Conservation (phyloP, 2,329 filamentous ascomycete species). For the Daldinia eschscholtzii region DNA sequence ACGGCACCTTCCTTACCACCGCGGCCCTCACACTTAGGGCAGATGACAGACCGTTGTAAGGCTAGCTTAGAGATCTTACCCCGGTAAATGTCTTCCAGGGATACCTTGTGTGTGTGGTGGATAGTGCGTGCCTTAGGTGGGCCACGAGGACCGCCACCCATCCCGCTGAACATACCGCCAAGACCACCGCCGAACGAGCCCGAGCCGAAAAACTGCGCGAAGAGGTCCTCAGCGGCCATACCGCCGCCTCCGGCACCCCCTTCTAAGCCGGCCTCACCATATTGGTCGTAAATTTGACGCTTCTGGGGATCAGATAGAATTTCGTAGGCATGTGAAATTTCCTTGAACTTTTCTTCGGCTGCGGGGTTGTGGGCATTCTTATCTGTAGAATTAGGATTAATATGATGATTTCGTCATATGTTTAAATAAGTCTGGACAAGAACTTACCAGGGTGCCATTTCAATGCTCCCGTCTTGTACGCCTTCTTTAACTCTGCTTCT, state of each 20-base stretch:
- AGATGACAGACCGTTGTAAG: conserved; percentile 97
- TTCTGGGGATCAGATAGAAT: conserved; percentile 92
- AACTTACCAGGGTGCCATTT: conserved; percentile 85
- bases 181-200: conserved; percentile 79
- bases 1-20: conserved; percentile 99
- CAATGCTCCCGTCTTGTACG: conserved; percentile 84
- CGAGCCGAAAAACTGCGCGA: conserved; percentile 94
- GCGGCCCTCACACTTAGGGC: conserved; percentile 90
- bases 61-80: conserved; percentile 98
- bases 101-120: conserved; percentile 98
- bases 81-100: conserved; percentile 96
- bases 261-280: conserved; percentile 96
- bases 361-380: conserved; percentile 96
- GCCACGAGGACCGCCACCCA: conserved; percentile 83
- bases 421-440: not conserved
- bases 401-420: conserved; percentile 18
- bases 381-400: conserved; percentile 66
- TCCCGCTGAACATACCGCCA: conserved; percentile 81
- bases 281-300: conserved; percentile 93
- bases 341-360: conserved; percentile 98
- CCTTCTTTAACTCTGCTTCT: conserved; percentile 90
- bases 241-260: conserved; percentile 83
- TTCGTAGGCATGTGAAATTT: conserved; percentile 95
- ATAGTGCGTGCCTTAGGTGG: conserved; percentile 93
- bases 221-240: conserved; percentile 96